Percentiles rank a stretch among this genome's conserved stretches.
These are phyloP conservation scores for Diospyros kaki DNA, from an alignment of 148 eudicot genomes.

Conservation along the genomic window DNA sequence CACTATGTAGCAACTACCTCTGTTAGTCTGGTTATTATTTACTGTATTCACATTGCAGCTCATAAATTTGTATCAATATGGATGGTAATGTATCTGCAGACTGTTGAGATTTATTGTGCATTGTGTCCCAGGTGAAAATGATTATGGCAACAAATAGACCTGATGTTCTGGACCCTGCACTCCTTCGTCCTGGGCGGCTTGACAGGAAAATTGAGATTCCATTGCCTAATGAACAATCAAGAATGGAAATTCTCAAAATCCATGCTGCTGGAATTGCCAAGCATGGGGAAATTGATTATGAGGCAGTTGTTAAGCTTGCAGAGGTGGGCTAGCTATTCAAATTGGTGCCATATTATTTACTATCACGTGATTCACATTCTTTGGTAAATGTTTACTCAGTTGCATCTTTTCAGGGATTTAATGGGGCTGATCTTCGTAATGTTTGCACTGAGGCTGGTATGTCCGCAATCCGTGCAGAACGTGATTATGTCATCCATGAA, in stretches of 20 bases:
- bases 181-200: constrained; percentile 96
- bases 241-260: constrained; percentile 87
- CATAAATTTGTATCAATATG: not conserved
- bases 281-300: constrained; percentile 98
- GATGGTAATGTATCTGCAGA: too few relatives aligned
- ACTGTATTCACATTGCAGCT: too few relatives aligned
- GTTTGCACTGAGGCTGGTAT: constrained; percentile 96
- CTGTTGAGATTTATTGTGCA: not conserved
- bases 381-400: not conserved
- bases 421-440: constrained; percentile 94
- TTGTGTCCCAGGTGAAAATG: constrained; percentile 60
- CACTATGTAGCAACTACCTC: too few relatives aligned
- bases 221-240: constrained; percentile 95
- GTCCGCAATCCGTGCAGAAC: constrained; percentile 94
- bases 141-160: constrained; percentile 99
- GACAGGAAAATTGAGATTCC: constrained; percentile 99
- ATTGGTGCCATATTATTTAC: not conserved
- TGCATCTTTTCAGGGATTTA: constrained; percentile 55
- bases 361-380: not conserved
- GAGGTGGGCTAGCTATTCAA: constrained; percentile 46
- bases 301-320: constrained; percentile 92
- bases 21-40: too few relatives aligned
- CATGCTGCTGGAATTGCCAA: constrained; percentile 99
- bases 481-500: constrained; percentile 95
- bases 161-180: constrained; percentile 98